Conservation (phyloP, 2,329 filamentous ascomycete species). For the Alternaria arbusti region DNA sequence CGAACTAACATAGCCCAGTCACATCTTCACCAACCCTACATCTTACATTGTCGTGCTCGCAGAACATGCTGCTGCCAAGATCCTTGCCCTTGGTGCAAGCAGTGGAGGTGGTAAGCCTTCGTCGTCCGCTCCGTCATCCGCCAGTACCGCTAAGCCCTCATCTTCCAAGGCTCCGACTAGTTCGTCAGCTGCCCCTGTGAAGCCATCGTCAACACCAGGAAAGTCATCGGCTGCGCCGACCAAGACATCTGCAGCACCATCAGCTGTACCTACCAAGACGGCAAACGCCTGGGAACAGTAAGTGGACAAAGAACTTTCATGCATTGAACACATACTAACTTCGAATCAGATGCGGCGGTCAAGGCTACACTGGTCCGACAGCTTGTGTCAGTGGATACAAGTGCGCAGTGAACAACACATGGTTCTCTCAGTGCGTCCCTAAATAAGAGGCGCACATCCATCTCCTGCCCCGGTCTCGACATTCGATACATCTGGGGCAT, state of each 20-base stretch:
- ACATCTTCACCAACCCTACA: constrained; percentile 48
- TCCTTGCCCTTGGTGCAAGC: constrained; percentile 33
- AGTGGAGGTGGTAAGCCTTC: constrained; percentile 10
- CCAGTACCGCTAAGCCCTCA: constrained; percentile 6
- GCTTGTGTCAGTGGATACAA: constrained; percentile 24
- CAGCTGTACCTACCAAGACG: background rate
- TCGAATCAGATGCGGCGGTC: constrained; percentile 27
- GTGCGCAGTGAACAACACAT: constrained; percentile 12
- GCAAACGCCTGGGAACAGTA: constrained; percentile 8
- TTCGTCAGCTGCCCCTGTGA: background rate
- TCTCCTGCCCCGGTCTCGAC: background rate
- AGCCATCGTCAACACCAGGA: constrained; percentile 2
- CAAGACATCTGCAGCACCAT: background rate
- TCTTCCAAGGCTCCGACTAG: constrained; percentile 3
- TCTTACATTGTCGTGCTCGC: constrained; percentile 46
- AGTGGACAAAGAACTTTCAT: background rate
- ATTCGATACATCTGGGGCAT: background rate
- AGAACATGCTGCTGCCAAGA: constrained; percentile 49
- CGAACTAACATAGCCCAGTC: constrained; percentile 28
- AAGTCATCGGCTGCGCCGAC: background rate
- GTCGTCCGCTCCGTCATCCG: constrained; percentile 2
- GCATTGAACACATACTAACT: background rate
- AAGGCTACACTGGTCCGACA: constrained; percentile 23
- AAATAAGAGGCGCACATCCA: background rate
- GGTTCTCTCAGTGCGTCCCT: constrained; percentile 15